Evolutionary conservation across 1,284 basidiomycete species (phyloP), one percentile per base, ranked within the genome.

Genomic region (Trametes sp.): DNA sequence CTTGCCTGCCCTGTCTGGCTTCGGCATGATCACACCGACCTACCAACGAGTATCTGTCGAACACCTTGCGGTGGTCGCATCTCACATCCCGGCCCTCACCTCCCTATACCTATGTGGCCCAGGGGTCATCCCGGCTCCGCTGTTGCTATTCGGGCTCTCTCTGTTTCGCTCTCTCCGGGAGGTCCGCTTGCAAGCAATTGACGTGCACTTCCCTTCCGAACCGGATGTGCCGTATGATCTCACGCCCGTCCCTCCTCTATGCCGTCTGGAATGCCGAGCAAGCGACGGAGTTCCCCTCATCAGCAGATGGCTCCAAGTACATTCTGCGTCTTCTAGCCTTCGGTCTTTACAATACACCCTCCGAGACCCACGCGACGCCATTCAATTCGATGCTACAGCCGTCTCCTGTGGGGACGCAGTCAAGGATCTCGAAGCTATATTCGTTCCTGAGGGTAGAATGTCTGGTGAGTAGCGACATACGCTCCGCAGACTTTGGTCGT

Each of bases 381-480:
- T 4, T 4, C 41, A 48, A 6, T 58, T 64, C 50, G 38, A 29
- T 3, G n/a, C n/a, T 3, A 26, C 38, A n/a, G 58, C 60, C 8
- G 29, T 21, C 4, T 11, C 26, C 6, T 63, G 61, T n/a, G 28
- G 45, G 11, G 21, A 33, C 21, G 23, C 59, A 13, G 36, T 55
- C 29, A 54, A 62, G 28, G 33, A 60, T 14, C 36, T 67, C 36
- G 56, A 61, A 13, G 36, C 63, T 8, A 31, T 45, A 6, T 63
- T 63, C 38, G 44, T 48, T 31, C 65, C 65, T 10, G 46, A 52
- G 21, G 65, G 65, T 16, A 60, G 35, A 10, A 57, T 67, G 55
- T 41, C 50, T 24, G 44, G 65, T 67, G 35, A 35, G 57, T 13
- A 16, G 9, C 6, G 38, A n/a, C 14, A 8, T 41, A 21, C 28